Base-by-base conservation (phyloP, 192 early-diverging fungal genomes). In the Backusella circina region DNA sequence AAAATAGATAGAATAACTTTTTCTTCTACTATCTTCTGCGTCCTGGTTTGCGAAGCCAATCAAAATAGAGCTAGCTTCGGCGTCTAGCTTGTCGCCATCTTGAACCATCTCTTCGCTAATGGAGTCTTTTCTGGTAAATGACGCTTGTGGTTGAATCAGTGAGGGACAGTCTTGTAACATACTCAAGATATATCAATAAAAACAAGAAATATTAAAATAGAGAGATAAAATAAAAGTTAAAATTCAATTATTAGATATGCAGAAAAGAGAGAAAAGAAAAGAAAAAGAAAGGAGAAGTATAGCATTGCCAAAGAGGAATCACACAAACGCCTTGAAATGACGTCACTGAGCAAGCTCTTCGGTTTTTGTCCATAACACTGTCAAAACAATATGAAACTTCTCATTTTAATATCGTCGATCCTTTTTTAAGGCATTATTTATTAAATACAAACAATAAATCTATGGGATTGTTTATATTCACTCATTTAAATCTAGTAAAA, bases 31-130 rank as follows among this genome's bases (percentile, higher is more conserved):
- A 16, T 47, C 44, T 47, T 61, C 54, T 61, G 9, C 10, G 8
- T 65, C 69, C 36, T 77, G 80, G 65, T 81, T 81, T 28, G 80
- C 80, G 18, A 81, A 51, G 7, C 72, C 75, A 70, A 81, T 81
- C 35, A 81, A 70, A 36, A 81, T 81, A 67, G 54, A 73, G 23
- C 80, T 74, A 18, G 80, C 80, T 71, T 81, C 80, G 8, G 76
- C 75, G 39, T 81, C 80, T 37, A 75, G 67, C 30, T 77, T 71
- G 18, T 61, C 18, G 26, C 38, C 21, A 12, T 70, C 39, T 44
- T 38, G 26, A 18, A 36, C 61, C 26, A 28, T 28, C 18, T 70
- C 47, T 33, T 50, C 38, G 13, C 38, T 68, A 61, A 61, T 61
- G 23, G 54, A 61, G 26, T 28, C 26, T 15, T 79, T 61, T 71